These are phyloP conservation scores for Aureobasidium sp. DNA, from an alignment of 2,329 filamentous ascomycete species.

Conservation along the genomic window DNA sequence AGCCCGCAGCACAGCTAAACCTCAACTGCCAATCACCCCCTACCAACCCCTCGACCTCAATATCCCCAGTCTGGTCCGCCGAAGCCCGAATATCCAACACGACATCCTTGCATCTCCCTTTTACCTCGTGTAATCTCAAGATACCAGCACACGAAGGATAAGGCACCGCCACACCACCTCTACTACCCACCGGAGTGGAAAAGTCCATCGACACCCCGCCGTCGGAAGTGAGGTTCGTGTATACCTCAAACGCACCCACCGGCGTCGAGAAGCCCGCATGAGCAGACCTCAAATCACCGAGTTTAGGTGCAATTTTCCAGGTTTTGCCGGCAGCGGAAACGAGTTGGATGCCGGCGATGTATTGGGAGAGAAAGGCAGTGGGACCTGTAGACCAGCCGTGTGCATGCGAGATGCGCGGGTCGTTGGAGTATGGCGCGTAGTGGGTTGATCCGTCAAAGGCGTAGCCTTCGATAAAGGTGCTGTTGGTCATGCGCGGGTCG, in stretches of 20 bases:
- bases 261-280: conserved; percentile 13
- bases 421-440: conserved; percentile 41
- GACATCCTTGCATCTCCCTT: conserved; percentile 14
- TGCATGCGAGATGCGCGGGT: conserved; percentile 35
- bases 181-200: conserved; percentile 3
- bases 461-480: conserved; percentile 39
- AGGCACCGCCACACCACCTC: conserved; percentile 12
- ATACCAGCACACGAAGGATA: conserved; percentile 17
- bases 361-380: conserved; percentile 37
- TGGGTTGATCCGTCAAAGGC: conserved; percentile 36
- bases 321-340: conserved; percentile 21
- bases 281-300: conserved; percentile 10
- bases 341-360: conserved; percentile 37
- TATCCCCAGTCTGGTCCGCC: conserved; percentile 8
- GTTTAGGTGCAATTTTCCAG: conserved; percentile 18
- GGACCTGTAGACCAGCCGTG: conserved; percentile 48
- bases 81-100: conserved; percentile 12
- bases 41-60: conserved; percentile 15
- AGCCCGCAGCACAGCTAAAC: conserved; percentile 5
- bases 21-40: conserved; percentile 17
- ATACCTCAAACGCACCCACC: conserved; percentile 14
- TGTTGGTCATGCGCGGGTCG: conserved; percentile 37
- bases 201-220: conserved; percentile 13
- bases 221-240: conserved; percentile 10
- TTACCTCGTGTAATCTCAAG: conserved; percentile 13